Conservation (phyloP, 2,329 filamentous ascomycete species). For the Exophiala dermatitidis region DNA sequence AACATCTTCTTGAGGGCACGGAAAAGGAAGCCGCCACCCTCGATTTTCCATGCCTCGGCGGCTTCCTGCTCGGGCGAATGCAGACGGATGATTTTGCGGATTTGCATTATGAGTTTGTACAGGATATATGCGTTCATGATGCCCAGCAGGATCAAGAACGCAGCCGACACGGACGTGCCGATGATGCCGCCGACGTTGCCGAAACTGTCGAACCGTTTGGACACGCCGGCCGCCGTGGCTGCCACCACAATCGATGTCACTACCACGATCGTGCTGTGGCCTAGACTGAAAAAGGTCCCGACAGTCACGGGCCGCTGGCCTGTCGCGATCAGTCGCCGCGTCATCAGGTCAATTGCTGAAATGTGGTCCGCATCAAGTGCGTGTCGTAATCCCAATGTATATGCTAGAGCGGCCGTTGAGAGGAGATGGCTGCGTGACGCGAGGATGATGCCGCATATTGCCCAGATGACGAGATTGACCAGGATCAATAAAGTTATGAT, state of each 20-base stretch:
- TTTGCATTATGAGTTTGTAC: slow-evolving; percentile 63
- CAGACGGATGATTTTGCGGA: slow-evolving; percentile 54
- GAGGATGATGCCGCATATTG: slow-evolving; percentile 48
- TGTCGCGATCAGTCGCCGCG: slow-evolving; percentile 74
- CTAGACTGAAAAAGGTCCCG: slow-evolving; percentile 88
- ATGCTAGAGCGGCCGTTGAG: slow-evolving; percentile 74
- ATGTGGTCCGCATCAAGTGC: slow-evolving; percentile 97
- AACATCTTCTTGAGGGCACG: slow-evolving; percentile 68
- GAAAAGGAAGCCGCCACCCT: slow-evolving; percentile 70
- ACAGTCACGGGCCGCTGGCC: slow-evolving; percentile 84
- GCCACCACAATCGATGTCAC: slow-evolving; percentile 87
- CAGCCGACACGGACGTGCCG: slow-evolving; percentile 77
- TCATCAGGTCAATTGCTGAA: slow-evolving; percentile 90
- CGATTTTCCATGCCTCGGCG: slow-evolving; percentile 56
- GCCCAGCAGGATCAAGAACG: slow-evolving; percentile 74
- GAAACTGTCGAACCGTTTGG: slow-evolving; percentile 73
- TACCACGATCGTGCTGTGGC: slow-evolving; percentile 88
- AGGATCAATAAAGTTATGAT: slow-evolving; percentile 49
- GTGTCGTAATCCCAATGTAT: slow-evolving; percentile 82
- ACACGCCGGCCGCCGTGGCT: slow-evolving; percentile 76
- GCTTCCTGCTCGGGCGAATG: slow-evolving; percentile 38
- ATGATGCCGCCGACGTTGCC: slow-evolving; percentile 76
- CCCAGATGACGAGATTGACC: slow-evolving; percentile 53
- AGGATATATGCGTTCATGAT: slow-evolving; percentile 81
- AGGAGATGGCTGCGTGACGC: slow-evolving; percentile 46